A percentile compares a stretch with the other conserved stretches of the same genome.
Conservation (phyloP, 306 rosid species). For the Cucurbita maxima region DNA sequence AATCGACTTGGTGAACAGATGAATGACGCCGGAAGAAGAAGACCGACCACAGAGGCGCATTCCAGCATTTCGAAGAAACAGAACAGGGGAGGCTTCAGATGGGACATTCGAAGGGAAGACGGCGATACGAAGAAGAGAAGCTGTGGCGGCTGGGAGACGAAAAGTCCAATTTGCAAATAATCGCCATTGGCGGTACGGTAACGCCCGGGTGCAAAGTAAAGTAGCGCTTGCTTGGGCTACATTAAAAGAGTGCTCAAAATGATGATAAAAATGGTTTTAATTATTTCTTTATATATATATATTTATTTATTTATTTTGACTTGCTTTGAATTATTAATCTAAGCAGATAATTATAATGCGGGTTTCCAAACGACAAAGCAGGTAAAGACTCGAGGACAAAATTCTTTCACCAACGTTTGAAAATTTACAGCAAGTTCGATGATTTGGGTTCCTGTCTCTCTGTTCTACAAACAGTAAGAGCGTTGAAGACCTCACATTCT, state of each 20-base stretch:
- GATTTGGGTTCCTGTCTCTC: neutral
- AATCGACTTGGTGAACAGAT: neutral
- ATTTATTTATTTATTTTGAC: too few relatives aligned
- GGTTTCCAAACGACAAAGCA: neutral
- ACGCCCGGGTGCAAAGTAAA: too few relatives aligned
- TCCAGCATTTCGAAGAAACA: neutral
- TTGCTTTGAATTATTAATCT: too few relatives aligned
- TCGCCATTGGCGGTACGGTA: neutral
- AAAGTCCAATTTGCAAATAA: neutral
- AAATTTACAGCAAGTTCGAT: neutral
- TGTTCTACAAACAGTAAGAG: neutral
- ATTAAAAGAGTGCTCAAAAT: too few relatives aligned
- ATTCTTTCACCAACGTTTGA: neutral
- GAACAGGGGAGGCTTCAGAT: neutral
- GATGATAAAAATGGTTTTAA: too few relatives aligned
- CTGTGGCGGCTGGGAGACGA: neutral
- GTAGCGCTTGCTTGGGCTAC: too few relatives aligned
- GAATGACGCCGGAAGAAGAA: neutral
- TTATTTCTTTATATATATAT: too few relatives aligned
- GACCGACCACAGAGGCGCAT: neutral
- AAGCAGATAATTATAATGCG: neutral
- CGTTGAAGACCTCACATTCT: neutral
- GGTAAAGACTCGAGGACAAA: neutral
- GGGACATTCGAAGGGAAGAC: neutral
- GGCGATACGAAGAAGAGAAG: neutral